Base-by-base conservation (phyloP, 2,329 filamentous ascomycete species). In the Scopulariopsis brevicaulis region DNA sequence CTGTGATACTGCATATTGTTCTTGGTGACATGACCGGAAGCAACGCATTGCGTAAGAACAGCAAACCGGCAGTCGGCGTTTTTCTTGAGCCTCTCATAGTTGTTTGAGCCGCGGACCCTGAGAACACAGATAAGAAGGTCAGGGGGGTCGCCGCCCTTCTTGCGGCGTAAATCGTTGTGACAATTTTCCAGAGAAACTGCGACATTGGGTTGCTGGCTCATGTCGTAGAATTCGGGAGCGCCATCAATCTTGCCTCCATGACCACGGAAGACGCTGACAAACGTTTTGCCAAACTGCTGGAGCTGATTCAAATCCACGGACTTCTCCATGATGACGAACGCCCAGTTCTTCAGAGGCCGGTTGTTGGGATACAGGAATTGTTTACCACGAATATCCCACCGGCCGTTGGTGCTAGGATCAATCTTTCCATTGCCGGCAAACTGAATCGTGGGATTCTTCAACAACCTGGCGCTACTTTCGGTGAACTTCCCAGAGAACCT, bases 1-100 rank as follows among this genome's bases (percentile, higher is more conserved):
- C 89, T 94, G 65, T 89, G 87, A 71, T 97, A 97, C 65, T 99
- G 94, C 0, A 80, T 79, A 24, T 87, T 83, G 18, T 81, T 82
- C 68, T 86, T 87, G 43, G 74, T 65, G 1, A 93, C 88, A 60
- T 95, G 87, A 0, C 74, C 73, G 2, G 77, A 75, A 63, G 91
- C 85, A n/a, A 97, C 68, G 61, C 92, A 87, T 68, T 97, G 94
- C 0, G 90, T 90, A 0, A 90, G 78, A 15, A 92, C 80, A n/a
- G 87, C 91, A 62, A 84, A 92, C 37, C 89, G 85, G 66, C 89
- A 93, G 64, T 99, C 94, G 61, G 84, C 86, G 28, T 83, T 89
- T 72, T 92, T 92, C 82, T 99, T 99, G 69, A 97, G 81, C 0
- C 89, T 84, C 56, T 89, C 84, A 65, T 99, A 99, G 0, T 83